These are phyloP conservation scores for Teunomyces gatunensis DNA, from an alignment of 805 yeast species.

Conservation along the genomic window DNA sequence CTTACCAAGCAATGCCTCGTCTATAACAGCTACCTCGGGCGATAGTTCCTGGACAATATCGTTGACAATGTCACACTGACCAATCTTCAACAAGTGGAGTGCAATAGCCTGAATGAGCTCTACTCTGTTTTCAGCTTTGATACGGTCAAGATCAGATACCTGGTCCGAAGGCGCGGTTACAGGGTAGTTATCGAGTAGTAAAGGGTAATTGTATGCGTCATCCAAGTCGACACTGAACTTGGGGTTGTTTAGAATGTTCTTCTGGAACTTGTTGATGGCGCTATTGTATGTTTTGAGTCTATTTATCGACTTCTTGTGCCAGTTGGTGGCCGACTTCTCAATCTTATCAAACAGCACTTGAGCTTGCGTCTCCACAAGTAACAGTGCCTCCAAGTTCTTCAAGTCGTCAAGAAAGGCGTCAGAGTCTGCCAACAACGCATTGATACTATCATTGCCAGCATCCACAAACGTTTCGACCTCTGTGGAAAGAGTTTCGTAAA, in stretches of 20 bases:
- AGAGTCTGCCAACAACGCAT: conserved; percentile 19
- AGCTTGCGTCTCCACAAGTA: conserved; percentile 12
- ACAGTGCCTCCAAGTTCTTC: conserved; percentile 20
- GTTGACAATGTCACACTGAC: conserved; percentile 36
- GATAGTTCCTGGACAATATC: conserved; percentile 25
- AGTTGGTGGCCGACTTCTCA: conserved; percentile 18
- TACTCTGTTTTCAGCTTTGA: conserved; percentile 23
- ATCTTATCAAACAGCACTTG: conserved; percentile 6
- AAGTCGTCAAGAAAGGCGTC: conserved; percentile 23
- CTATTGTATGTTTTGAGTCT: conserved; percentile 35
- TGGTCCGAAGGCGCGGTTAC: conserved; percentile 2
- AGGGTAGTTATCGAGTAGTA: conserved; percentile 29
- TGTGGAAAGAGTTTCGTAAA: conserved; percentile 23
- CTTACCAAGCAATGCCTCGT: conserved; percentile 20
- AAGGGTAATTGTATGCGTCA: conserved; percentile 41
- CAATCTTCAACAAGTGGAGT: conserved; percentile 38
- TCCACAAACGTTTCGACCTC: conserved; percentile 24
- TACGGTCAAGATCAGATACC: conserved; percentile 2
- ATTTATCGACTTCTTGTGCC: conserved; percentile 38
- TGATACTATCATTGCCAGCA: conserved; percentile 22
- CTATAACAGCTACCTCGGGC: conserved; percentile 17
- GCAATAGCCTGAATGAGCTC: conserved; percentile 37
- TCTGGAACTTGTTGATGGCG: conserved; percentile 31
- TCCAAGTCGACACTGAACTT: conserved; percentile 32
- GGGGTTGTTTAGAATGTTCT: conserved; percentile 28